Evolutionary conservation across 2,329 filamentous ascomycete genomes (phyloP).

Genomic region (Fusarium phyllophilum): DNA sequence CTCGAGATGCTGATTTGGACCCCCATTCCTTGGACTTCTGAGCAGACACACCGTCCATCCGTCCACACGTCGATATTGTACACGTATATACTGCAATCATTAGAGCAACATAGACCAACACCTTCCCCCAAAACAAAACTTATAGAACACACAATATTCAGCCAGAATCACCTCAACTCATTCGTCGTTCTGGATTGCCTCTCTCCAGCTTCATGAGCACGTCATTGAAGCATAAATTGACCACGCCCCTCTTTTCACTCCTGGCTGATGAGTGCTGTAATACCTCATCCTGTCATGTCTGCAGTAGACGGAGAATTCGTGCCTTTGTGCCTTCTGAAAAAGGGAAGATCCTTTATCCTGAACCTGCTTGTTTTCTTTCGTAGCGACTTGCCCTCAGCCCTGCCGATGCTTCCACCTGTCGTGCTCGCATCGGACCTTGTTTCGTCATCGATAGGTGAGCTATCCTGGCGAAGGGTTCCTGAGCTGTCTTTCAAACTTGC

Average conservation of each 20-base stretch:
- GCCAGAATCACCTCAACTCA: background rate
- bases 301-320: conserved; percentile 48
- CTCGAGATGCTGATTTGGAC: conserved; percentile 21
- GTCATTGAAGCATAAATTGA: background rate
- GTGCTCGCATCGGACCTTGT: conserved; percentile 45
- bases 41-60: background rate
- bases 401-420: conserved; percentile 56
- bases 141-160: conserved; percentile 17
- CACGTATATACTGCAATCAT: conserved; percentile 42
- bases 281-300: conserved; percentile 47
- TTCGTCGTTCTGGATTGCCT: background rate
- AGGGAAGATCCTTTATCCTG: conserved; percentile 68
- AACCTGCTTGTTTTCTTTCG: conserved; percentile 73
- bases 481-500: conserved; percentile 48
- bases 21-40: background rate
- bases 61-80: conserved; percentile 38
- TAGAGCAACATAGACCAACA: conserved; percentile 16
- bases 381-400: conserved; percentile 60
- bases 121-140: conserved; percentile 18
- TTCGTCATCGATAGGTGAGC: conserved; percentile 43
- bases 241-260: conserved; percentile 1
- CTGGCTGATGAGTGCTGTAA: conserved; percentile 27
- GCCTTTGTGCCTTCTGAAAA: conserved; percentile 65
- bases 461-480: conserved; percentile 41
- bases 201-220: background rate